Base-by-base conservation (phyloP, 1,284 basidiomycete species). In the Bondarzewia mesenterica region DNA sequence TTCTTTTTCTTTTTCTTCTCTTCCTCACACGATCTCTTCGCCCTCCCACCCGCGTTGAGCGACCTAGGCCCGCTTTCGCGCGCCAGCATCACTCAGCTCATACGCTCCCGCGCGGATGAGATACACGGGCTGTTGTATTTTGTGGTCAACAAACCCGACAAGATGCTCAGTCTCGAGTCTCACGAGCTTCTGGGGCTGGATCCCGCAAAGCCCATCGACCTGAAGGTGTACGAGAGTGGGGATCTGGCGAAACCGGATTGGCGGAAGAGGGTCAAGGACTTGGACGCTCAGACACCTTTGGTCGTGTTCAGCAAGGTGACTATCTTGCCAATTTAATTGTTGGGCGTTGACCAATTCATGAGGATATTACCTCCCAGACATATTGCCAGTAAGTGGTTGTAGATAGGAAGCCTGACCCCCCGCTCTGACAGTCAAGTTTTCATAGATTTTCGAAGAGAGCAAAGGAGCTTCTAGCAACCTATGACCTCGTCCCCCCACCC, bases 241-340 rank as follows among this genome's bases (percentile, higher is more conserved):
- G 60, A 63, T 45, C 16, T 20, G n/a, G 23, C 42, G 14, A 21
- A 26, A 20, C 46, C 47, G 16, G 66, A 75, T 41, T 86, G 84
- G 83, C 55, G 57, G 16, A 63, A 68, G 46, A 69, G 77, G 45
- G 61, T 72, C 20, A 60, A 60, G 44, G 60, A 56, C 25, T 59
- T 87, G 49, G 68, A 75, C 41, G 59, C 71, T 20, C 63, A 77
- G 37, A 72, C 75, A 51, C 89, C 89, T 6, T 63, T 90, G 3
- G 71, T 90, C 42, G 78, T 90, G 14, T 90, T 91, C 58, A 89
- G 87, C 71, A 91, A 90, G 73, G 85, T 82, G 43, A 18, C 68
- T 58, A 3, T 10, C 12, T 26, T 45, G 20, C n/a, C 3, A 0
- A 20, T 27, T 1, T 15, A 26, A 21, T 21, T 35, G n/a, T 29